Conservation (phyloP, 192 early-diverging fungal genomes). For the Coemansia sp. region DNA sequence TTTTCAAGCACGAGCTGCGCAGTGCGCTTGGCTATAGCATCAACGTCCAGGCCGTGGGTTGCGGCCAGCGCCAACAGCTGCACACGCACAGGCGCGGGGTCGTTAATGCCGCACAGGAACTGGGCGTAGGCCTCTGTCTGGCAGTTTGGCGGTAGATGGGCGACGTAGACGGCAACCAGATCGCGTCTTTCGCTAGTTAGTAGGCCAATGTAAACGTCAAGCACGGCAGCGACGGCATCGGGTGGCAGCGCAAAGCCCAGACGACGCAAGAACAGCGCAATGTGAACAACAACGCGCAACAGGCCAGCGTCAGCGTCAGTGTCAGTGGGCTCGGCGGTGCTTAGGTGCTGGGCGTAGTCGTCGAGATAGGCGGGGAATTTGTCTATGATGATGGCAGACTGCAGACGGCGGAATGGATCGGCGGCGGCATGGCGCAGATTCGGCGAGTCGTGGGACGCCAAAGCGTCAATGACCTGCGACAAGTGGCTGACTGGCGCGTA, state of each 20-base stretch:
- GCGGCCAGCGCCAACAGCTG: conserved; percentile 51
- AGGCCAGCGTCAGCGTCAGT: conserved; percentile 45
- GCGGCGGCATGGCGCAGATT: conserved; percentile 21
- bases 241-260: conserved; percentile 55
- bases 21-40: conserved; percentile 47
- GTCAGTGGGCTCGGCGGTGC: not conserved
- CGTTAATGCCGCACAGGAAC: conserved; percentile 52
- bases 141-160: conserved; percentile 45
- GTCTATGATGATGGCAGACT: conserved; percentile 28
- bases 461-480: conserved; percentile 24
- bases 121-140: conserved; percentile 60
- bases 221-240: conserved; percentile 54
- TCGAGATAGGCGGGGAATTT: conserved; percentile 26
- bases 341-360: conserved; percentile 18
- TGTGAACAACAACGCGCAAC: conserved; percentile 72
- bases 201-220: conserved; percentile 59
- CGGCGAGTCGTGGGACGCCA: conserved; percentile 26
- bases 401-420: conserved; percentile 40
- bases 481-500: conserved; percentile 25
- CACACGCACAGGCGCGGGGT: conserved; percentile 35
- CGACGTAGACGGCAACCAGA: conserved; percentile 60
- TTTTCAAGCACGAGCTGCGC: conserved; percentile 32
- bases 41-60: conserved; percentile 46
- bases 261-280: conserved; percentile 65
- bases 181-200: conserved; percentile 39